Conservation (phyloP, 371 early-diverging fungal genomes). For the Dentiscutata heterogama region DNA sequence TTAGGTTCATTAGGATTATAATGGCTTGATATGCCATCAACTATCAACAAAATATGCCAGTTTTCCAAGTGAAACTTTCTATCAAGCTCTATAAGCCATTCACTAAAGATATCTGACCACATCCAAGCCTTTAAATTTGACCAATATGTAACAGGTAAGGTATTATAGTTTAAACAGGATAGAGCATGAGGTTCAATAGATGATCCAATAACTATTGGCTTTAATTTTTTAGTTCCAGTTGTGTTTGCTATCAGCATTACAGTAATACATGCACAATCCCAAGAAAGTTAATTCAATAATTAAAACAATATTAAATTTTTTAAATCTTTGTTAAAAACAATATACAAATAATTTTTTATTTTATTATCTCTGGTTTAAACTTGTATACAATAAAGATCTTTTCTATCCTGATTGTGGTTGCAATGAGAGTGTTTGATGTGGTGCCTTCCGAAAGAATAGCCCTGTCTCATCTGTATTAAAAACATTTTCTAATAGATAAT, state of each 20-base stretch:
- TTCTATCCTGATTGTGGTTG: background rate
- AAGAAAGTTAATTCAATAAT: no score
- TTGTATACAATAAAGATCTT: constrained; percentile 3
- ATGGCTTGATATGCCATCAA: background rate
- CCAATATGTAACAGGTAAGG: constrained; percentile 31
- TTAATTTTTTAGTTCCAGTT: constrained; percentile 41
- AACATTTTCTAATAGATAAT: background rate
- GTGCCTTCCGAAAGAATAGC: background rate
- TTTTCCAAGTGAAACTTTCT: background rate
- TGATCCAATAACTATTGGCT: constrained; percentile 41
- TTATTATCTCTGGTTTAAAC: no score
- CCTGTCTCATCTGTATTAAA: constrained; percentile 8
- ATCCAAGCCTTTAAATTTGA: constrained; percentile 45
- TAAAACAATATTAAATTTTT: no score
- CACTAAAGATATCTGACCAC: background rate
- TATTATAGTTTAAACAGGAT: constrained; percentile 13
- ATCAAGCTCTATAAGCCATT: background rate
- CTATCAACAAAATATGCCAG: constrained; percentile 1
- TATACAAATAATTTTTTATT: no score
- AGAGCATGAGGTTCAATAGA: constrained; percentile 37
- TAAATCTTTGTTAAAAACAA: no score
- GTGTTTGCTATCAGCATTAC: constrained; percentile 36
- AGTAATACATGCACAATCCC: constrained; percentile 6
- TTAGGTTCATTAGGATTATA: no score
- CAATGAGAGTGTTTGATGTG: background rate